A percentile compares a stretch with the other conserved stretches of the same genome.
Conservation (phyloP, 2,329 filamentous ascomycete species). For the Beauveria sp. region DNA sequence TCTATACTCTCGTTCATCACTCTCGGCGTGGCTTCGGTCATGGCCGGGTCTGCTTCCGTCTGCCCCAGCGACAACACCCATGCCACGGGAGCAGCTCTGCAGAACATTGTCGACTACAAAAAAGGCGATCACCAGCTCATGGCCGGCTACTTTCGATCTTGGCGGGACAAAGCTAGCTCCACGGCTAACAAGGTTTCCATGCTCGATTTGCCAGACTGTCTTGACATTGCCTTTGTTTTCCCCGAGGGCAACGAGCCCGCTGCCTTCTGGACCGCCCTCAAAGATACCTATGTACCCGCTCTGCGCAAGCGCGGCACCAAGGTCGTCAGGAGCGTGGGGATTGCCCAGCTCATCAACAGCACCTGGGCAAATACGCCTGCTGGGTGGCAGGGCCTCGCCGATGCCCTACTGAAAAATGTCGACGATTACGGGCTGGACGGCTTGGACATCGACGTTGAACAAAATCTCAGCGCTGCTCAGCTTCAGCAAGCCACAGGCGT, state of each 20-base stretch:
- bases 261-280: background rate
- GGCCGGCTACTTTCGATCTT: constrained; percentile 9
- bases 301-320: constrained; percentile 5
- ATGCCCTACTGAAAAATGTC: background rate
- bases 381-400: constrained; percentile 1
- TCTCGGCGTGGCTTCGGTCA: background rate
- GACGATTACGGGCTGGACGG: constrained; percentile 6
- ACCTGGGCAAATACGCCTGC: background rate
- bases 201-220: constrained; percentile 10
- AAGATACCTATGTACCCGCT: background rate
- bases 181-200: constrained; percentile 1
- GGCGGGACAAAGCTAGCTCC: background rate
- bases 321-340: constrained; percentile 1
- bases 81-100: background rate
- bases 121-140: constrained; percentile 7
- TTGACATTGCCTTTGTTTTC: constrained; percentile 12
- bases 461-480: background rate
- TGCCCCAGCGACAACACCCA: constrained; percentile 9
- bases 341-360: background rate
- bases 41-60: constrained; percentile 2
- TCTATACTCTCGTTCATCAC: background rate
- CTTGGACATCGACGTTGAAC: constrained; percentile 10
- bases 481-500: constrained; percentile 7
- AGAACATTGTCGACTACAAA: constrained; percentile 10
- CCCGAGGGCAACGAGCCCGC: background rate